These are phyloP conservation scores for Trichoderma sp. DNA, from an alignment of 2,329 filamentous ascomycete species.

Conservation along the genomic window DNA sequence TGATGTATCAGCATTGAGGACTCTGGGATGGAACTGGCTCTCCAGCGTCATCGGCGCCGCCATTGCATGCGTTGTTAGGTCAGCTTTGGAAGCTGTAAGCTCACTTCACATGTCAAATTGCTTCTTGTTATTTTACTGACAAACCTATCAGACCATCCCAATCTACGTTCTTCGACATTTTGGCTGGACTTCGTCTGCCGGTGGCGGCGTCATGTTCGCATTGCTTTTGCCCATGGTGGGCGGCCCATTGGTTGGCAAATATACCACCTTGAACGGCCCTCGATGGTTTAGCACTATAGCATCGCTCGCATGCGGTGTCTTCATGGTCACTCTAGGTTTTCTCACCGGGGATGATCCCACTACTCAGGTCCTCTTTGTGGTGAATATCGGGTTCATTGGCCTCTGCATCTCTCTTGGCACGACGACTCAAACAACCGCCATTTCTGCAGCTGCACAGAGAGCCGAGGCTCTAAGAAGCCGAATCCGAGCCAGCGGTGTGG, in stretches of 20 bases:
- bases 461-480: background rate
- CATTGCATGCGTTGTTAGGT: constrained; percentile 9
- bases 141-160: background rate
- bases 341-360: background rate
- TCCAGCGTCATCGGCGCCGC: constrained; percentile 13
- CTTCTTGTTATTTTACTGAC: background rate
- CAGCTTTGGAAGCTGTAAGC: constrained; percentile 18
- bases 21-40: constrained; percentile 17
- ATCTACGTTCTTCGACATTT: constrained; percentile 19
- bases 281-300: constrained; percentile 17
- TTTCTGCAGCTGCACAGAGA: constrained; percentile 15
- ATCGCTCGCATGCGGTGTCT: constrained; percentile 15
- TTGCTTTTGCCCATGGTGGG: constrained; percentile 15
- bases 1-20: background rate
- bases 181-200: constrained; percentile 9
- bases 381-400: constrained; percentile 9
- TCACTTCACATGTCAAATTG: background rate
- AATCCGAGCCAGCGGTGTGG: background rate
- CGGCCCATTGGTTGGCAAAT: constrained; percentile 6
- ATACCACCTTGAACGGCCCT: constrained; percentile 8
- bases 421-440: constrained; percentile 14
- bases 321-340: constrained; percentile 9
- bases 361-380: constrained; percentile 13
- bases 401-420: constrained; percentile 13
- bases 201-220: constrained; percentile 15